phyloP scores from a whole-genome alignment of 176 grass and related monocot species.

The Rhynchospora breviuscula region DNA sequence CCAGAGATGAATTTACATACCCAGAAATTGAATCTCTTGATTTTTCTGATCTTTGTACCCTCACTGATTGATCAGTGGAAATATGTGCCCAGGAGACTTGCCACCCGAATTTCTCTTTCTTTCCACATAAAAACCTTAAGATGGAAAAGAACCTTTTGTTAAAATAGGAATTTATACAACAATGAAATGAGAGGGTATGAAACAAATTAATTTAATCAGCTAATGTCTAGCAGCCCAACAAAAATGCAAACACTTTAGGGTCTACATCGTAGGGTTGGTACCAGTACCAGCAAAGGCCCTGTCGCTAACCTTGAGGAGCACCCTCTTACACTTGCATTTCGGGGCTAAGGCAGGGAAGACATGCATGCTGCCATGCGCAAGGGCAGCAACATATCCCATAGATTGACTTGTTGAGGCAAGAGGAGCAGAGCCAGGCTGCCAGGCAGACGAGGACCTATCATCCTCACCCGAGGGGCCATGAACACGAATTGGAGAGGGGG shows the following conservation, averaged over 20 bases:
- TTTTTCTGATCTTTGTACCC: too few species aligned
- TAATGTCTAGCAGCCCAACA: background rate
- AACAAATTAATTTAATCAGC: background rate
- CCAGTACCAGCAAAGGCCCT: conserved; percentile 43
- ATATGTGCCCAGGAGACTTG: conserved; percentile 17
- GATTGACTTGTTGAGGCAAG: background rate
- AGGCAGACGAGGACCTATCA: background rate
- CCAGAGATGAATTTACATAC: too few species aligned
- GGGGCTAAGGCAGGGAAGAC: conserved; percentile 20
- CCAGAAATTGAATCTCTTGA: too few species aligned
- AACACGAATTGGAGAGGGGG: too few species aligned
- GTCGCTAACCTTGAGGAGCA: conserved; percentile 80
- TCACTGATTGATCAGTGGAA: too few species aligned
- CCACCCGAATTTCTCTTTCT: conserved; percentile 84
- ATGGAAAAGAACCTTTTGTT: too few species aligned
- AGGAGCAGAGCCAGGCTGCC: background rate
- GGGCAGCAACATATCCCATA: background rate
- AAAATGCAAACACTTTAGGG: conserved; percentile 51
- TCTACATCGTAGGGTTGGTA: conserved; percentile 59
- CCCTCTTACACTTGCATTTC: conserved; percentile 82
- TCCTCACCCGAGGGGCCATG: too few species aligned
- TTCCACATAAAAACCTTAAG: conserved; percentile 72
- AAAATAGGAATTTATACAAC: too few species aligned
- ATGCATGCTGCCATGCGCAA: too few species aligned
- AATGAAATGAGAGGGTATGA: background rate